Evolutionary conservation across 495 filamentous ascomycete species (phyloP).

Genomic region (Lentithecium fluviatile): DNA sequence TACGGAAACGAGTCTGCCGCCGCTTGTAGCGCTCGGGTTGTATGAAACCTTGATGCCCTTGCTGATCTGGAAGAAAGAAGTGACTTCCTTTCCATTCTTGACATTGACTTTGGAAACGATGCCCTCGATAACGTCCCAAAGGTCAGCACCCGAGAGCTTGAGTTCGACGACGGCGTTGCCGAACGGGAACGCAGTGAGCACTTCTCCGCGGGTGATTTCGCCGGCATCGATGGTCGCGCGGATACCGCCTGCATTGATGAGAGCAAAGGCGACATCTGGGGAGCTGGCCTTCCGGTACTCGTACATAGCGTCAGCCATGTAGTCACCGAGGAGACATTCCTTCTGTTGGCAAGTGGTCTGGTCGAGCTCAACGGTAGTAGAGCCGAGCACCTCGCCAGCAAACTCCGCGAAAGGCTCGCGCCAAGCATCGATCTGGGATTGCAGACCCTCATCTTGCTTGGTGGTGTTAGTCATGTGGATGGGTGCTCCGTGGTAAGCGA

Average conservation of each 20-base stretch:
- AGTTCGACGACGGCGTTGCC: constrained; percentile 51
- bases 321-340: constrained; percentile 56
- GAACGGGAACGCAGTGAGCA: constrained; percentile 59
- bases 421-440: constrained; percentile 54
- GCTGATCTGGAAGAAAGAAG: constrained; percentile 55
- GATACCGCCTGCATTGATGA: constrained; percentile 58
- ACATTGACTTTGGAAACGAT: constrained; percentile 43
- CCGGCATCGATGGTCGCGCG: constrained; percentile 56
- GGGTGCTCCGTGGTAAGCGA: constrained; percentile 56
- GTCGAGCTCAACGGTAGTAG: constrained; percentile 49
- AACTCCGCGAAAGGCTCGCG: constrained; percentile 53
- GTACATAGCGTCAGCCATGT: constrained; percentile 55
- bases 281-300: constrained; percentile 49
- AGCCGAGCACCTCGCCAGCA: constrained; percentile 50
- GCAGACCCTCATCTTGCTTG: constrained; percentile 51
- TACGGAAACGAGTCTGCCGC: constrained; percentile 46
- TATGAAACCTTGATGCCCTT: constrained; percentile 50
- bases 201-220: constrained; percentile 54
- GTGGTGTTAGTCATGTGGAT: constrained; percentile 58
- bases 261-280: constrained; percentile 46
- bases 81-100: constrained; percentile 51
- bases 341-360: constrained; percentile 51
- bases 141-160: constrained; percentile 45
- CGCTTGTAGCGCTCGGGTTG: constrained; percentile 42
- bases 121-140: constrained; percentile 55